Evolutionary conservation across 345 rosid genomes (phyloP), one percentile per base, ranked within the genome.

Genomic region (Gossypium anomalum): DNA sequence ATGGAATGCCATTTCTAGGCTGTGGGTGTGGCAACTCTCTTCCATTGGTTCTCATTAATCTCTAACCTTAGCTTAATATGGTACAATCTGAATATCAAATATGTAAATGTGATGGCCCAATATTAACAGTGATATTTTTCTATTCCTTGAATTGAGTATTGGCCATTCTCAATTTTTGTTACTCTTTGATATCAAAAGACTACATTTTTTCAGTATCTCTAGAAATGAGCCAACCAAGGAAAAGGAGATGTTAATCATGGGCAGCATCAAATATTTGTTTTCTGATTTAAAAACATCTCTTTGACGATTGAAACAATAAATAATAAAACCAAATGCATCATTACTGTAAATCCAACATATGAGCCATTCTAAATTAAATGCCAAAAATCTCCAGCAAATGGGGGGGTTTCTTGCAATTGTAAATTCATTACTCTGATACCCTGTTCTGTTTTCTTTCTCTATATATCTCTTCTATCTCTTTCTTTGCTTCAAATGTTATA

Each of bases 1-100:
- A 82, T 82, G 83, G 85, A 57, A 61, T 71, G 62, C 83, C 85
- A 86, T 82, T 85, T 83, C 80, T 74, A 74, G 86, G 82, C 67
- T 64, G 74, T 70, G 61, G 75, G 73, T 72, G 80, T 81, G 84
- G 81, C 88, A 78, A 59, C 77, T 72, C 51, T 56, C 25, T 51
- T 47, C 78, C 65, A 70, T 71, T 86, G 81, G 77, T 62, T 15
- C 10, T 22, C 8, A 64, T 65, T 76, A 75, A 82, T 34, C 41
- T 77, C 65, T 81, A 85, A 77, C 73, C 53, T 29, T 15, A 1
- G 45, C 44, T 29, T 61, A 15, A 13, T 7, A 34, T 62, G 16
- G 67, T 41, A 63, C 23, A 63, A 9, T 8, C 48, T 17, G 68
- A 63, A n/a, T 9, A 63, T 22, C 14, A 63, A 45, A 63, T 45